Percentiles rank a stretch among this genome's conserved stretches.
phyloP scores from a whole-genome alignment of 2,329 filamentous ascomycete species.

The Claviceps quebecensis region DNA sequence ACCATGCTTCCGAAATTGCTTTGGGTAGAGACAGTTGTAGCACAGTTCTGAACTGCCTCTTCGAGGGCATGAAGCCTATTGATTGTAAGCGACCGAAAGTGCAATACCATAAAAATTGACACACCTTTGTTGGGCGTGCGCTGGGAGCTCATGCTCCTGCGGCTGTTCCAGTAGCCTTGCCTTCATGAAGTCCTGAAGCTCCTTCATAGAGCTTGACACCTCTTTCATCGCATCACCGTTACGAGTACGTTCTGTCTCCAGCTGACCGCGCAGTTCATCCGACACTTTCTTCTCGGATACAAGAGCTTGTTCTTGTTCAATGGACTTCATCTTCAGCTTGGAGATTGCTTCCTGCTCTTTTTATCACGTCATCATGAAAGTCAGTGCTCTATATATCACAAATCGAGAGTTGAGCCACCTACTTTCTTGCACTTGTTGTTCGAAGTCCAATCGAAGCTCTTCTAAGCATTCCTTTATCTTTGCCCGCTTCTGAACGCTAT shows the following conservation, averaged over 20 bases:
- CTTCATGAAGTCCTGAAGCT: not conserved
- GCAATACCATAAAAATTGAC: not conserved
- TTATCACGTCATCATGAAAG: not conserved
- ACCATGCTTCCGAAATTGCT: not conserved
- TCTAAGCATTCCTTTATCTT: constrained; percentile 18
- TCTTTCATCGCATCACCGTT: not conserved
- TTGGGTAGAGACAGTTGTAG: not conserved
- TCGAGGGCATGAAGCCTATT: constrained; percentile 4
- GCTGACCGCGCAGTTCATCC: not conserved
- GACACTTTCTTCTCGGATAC: constrained; percentile 1
- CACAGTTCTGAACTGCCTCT: not conserved
- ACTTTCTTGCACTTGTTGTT: constrained; percentile 14
- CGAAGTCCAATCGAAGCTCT: constrained; percentile 11
- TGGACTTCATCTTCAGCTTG: constrained; percentile 10
- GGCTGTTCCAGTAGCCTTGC: not conserved
- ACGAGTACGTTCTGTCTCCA: not conserved
- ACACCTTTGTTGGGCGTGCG: not conserved
- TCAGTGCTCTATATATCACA: not conserved
- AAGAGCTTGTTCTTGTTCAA: constrained; percentile 10
- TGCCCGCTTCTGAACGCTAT: constrained; percentile 18
- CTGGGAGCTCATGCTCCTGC: not conserved
- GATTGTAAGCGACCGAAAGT: not conserved
- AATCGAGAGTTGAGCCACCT: not conserved
- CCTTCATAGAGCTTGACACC: not conserved
- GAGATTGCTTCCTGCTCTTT: constrained; percentile 15